Percentiles rank a stretch among this genome's conserved stretches.
These are phyloP conservation scores for Cyathus striatus DNA, from an alignment of 768 basidiomycete species.

Conservation along the genomic window DNA sequence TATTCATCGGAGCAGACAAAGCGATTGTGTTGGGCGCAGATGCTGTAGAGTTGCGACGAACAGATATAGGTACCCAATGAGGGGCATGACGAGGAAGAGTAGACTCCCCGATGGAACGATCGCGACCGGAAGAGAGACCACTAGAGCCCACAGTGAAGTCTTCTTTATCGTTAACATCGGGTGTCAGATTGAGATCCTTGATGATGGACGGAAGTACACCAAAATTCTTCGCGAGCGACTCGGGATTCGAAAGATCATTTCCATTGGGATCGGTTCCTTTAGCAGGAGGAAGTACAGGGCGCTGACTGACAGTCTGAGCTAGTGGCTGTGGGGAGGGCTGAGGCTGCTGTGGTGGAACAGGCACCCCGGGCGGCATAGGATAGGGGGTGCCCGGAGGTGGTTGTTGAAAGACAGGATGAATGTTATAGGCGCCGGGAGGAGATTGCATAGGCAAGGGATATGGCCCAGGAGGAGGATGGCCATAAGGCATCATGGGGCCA, in stretches of 20 bases:
- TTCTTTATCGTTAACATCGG: slow-evolving; percentile 49
- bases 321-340: slow-evolving; percentile 23
- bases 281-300: slow-evolving; percentile 25
- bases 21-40: slow-evolving; percentile 29
- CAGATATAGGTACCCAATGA: slow-evolving; percentile 55
- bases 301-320: slow-evolving; percentile 16
- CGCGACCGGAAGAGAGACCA: slow-evolving; percentile 66
- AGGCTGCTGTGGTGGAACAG: slow-evolving; percentile 32
- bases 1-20: slow-evolving; percentile 21
- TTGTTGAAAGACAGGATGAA: slow-evolving; percentile 58
- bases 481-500: slow-evolving; percentile 1
- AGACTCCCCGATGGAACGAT: slow-evolving; percentile 49
- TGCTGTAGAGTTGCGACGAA: slow-evolving; percentile 41
- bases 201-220: slow-evolving; percentile 73
- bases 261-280: slow-evolving; percentile 78
- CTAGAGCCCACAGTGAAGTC: slow-evolving; percentile 75
- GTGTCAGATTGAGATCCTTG: slow-evolving; percentile 51
- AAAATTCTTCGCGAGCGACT: slow-evolving; percentile 73
- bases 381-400: slow-evolving; percentile 26
- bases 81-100: slow-evolving; percentile 53
- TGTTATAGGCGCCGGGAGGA: slow-evolving; percentile 39
- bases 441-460: slow-evolving; percentile 31
- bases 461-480: slow-evolving; percentile 36
- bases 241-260: slow-evolving; percentile 73
- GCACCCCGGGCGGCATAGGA: slow-evolving; percentile 29